Base-by-base conservation (phyloP, 1,284 basidiomycete species). In the Puccinia brachypodii region DNA sequence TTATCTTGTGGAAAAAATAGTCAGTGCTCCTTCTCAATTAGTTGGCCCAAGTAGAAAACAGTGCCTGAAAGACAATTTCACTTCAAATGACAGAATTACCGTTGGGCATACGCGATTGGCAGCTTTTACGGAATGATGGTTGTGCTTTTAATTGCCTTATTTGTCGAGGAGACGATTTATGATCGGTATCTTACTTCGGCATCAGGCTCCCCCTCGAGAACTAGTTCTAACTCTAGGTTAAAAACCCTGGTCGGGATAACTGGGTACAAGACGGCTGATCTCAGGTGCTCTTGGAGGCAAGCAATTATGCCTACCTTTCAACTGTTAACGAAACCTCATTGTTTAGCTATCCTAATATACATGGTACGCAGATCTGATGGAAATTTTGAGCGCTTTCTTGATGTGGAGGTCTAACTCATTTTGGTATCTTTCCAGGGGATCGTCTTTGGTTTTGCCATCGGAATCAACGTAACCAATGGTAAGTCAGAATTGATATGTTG, bases 391-490 rank as follows among this genome's bases (percentile, higher is more conserved):
- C 22, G 68, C n/a, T 31, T 74, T 11, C 8, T 28, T 40, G 31
- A 36, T 40, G 3, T 44, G 40, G 64, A 68, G 62, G n/a, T 38
- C n/a, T 28, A n/a, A 44, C 19, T 40, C 0, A 16, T 7, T 1
- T 1, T 44, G 64, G 1, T 25, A 58, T 28, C 13, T 38, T n/a
- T 56, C 72, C 16, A 80, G 77, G 77, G 77, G 31, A 36, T 58
- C 19, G 89, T 13, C 3, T 92, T 92, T 84, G 92, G 91, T 2
- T 92, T 92, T 85, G 85, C 88, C 50, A 91, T 93, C 79, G 92
- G 92, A 50, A 90, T 93, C 78, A 92, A 93, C 83, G 92, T 92
- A 2, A 93, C 92, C 4, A 91, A 91, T 74, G 90, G 90, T 0
- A 91, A 92, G 8, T 83, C 60, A 25, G 73, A 44, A 19, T 7